These are phyloP conservation scores for Aspergillus wentii DNA, from an alignment of 495 filamentous ascomycete genomes.

Conservation along the genomic window DNA sequence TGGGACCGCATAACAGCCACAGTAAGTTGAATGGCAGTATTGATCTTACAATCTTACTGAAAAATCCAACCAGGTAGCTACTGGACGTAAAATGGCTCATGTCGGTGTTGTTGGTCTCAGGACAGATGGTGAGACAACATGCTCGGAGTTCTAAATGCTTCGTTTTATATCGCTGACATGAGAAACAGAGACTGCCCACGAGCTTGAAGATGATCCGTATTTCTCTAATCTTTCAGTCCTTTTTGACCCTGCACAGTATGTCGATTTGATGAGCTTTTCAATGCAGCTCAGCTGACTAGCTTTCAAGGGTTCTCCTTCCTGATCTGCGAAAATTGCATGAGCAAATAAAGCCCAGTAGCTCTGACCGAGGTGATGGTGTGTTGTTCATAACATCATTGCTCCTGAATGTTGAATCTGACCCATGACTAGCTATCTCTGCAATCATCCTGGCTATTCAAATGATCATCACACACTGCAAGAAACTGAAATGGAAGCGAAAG, in stretches of 20 bases:
- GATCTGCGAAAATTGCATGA: slow-evolving; percentile 60
- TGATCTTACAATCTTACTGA: slow-evolving; percentile 1
- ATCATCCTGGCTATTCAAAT: slow-evolving; percentile 80
- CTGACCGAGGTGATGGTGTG: slow-evolving; percentile 70
- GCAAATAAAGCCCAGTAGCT: slow-evolving; percentile 58
- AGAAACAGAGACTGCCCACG: slow-evolving; percentile 59
- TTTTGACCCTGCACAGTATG: slow-evolving; percentile 63
- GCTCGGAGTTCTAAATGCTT: neutral
- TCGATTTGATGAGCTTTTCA: neutral
- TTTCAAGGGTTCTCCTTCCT: slow-evolving; percentile 58
- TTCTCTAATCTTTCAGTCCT: slow-evolving; percentile 78
- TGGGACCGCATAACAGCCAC: slow-evolving; percentile 93
- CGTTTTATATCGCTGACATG: slow-evolving; percentile 8
- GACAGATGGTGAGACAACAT: slow-evolving; percentile 54
- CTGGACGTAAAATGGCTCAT: slow-evolving; percentile 74
- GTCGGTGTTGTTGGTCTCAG: slow-evolving; percentile 79
- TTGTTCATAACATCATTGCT: slow-evolving; percentile 1
- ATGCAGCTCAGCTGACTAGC: slow-evolving; percentile 1
- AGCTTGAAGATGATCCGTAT: slow-evolving; percentile 53
- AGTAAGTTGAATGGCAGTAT: slow-evolving; percentile 28
- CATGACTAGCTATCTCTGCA: slow-evolving; percentile 65
- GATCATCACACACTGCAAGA: slow-evolving; percentile 78
- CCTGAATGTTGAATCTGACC: slow-evolving; percentile 8
- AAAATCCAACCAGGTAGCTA: slow-evolving; percentile 56
- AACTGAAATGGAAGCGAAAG: slow-evolving; percentile 79